phyloP scores from a whole-genome alignment of 2,329 filamentous ascomycete species.

The Lachnellula arida region DNA sequence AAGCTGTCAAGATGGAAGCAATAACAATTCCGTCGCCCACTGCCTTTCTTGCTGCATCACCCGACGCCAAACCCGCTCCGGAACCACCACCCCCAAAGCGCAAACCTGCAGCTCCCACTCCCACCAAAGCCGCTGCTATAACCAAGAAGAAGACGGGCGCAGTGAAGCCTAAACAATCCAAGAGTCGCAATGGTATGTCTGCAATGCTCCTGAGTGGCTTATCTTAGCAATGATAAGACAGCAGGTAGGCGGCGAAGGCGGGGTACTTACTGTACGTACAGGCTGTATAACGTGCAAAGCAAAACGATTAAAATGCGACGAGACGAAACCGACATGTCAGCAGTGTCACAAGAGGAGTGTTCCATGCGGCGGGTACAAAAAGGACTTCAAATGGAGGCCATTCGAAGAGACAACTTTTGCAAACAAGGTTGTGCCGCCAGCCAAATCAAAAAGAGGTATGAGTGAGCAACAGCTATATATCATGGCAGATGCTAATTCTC shows the following conservation, averaged over 20 bases:
- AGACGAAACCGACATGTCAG: conserved; percentile 62
- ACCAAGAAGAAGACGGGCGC: conserved; percentile 34
- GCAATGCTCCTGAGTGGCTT: conserved; percentile 15
- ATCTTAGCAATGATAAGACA: conserved; percentile 24
- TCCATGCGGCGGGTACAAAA: conserved; percentile 66
- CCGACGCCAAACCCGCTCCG: conserved; percentile 28
- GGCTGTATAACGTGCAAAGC: conserved; percentile 71
- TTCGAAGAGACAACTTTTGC: conserved; percentile 60
- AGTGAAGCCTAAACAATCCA: conserved; percentile 65
- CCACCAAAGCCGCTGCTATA: conserved; percentile 15
- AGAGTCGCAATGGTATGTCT: conserved; percentile 67
- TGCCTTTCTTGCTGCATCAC: conserved; percentile 43
- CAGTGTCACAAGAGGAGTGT: conserved; percentile 64
- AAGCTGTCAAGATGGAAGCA: conserved; percentile 44
- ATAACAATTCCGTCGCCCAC: conserved; percentile 57
- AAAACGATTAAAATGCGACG: conserved; percentile 70
- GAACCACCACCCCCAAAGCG: conserved; percentile 28
- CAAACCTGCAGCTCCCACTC: conserved; percentile 18
- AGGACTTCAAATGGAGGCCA: conserved; percentile 70
- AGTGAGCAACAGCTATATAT: background rate
- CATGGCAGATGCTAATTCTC: conserved; percentile 12
- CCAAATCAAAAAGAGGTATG: conserved; percentile 25
- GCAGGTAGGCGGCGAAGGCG: conserved; percentile 9
- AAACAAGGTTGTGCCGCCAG: conserved; percentile 33
- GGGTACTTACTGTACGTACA: conserved; percentile 31